phyloP scores from a whole-genome alignment of 805 yeast genomes.

The Clavispora fructus region DNA sequence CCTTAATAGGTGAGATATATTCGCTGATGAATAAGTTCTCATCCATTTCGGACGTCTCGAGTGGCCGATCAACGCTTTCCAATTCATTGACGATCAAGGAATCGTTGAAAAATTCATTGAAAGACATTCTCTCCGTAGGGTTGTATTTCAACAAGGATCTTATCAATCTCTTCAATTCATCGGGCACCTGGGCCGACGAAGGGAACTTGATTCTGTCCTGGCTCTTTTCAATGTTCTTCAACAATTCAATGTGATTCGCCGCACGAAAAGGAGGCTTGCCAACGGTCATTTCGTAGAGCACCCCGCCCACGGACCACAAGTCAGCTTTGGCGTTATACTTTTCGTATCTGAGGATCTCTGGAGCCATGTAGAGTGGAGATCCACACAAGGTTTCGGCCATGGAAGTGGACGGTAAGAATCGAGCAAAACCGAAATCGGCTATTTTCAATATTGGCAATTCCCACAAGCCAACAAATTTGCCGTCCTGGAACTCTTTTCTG shows the following conservation, averaged over 20 bases:
- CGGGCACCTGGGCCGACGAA: constrained; percentile 55
- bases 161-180: constrained; percentile 63
- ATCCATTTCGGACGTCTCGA: constrained; percentile 63
- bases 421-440: constrained; percentile 97
- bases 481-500: constrained; percentile 49
- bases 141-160: constrained; percentile 72
- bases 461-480: constrained; percentile 71
- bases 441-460: constrained; percentile 86
- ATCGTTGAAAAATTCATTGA: constrained; percentile 79
- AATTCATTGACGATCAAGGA: constrained; percentile 57
- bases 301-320: constrained; percentile 97
- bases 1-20: constrained; percentile 48
- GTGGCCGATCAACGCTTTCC: constrained; percentile 48
- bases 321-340: constrained; percentile 97
- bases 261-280: constrained; percentile 98
- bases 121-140: constrained; percentile 84
- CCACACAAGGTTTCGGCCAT: constrained; percentile 98
- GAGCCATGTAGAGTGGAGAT: constrained; percentile 97
- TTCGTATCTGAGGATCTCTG: constrained; percentile 89
- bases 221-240: constrained; percentile 77
- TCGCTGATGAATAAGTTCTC: constrained; percentile 84
- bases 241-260: constrained; percentile 83
- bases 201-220: constrained; percentile 81
- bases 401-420: constrained; percentile 87
- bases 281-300: constrained; percentile 87